These are phyloP conservation scores for Corniculantispora saksenae DNA, from an alignment of 2,329 filamentous ascomycete species.

Conservation along the genomic window DNA sequence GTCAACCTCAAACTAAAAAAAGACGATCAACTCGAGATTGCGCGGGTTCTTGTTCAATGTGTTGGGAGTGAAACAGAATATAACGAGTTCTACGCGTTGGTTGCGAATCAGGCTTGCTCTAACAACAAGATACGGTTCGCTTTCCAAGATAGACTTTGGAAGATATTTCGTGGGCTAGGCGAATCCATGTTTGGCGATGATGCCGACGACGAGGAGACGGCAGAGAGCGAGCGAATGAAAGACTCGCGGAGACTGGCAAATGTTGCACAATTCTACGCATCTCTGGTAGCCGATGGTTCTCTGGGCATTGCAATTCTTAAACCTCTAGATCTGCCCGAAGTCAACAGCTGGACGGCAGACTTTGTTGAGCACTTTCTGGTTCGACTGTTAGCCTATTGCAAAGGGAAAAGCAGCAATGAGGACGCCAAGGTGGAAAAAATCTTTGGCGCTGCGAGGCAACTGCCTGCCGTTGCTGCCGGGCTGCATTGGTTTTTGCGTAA, in stretches of 20 bases:
- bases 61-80: slow-evolving; percentile 79
- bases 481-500: slow-evolving; percentile 80
- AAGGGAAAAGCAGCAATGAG: slow-evolving; percentile 47
- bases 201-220: slow-evolving; percentile 57
- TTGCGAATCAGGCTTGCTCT: slow-evolving; percentile 75
- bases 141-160: slow-evolving; percentile 86
- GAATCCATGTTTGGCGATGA: slow-evolving; percentile 71
- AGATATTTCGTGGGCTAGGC: slow-evolving; percentile 81
- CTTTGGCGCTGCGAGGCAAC: slow-evolving; percentile 64
- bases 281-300: slow-evolving; percentile 48
- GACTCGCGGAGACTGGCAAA: slow-evolving; percentile 55
- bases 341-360: slow-evolving; percentile 73
- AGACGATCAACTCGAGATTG: slow-evolving; percentile 82
- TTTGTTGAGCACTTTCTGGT: slow-evolving; percentile 83
- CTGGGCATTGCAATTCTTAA: slow-evolving; percentile 56
- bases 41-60: slow-evolving; percentile 84
- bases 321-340: slow-evolving; percentile 74
- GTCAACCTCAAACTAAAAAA: slow-evolving; percentile 83
- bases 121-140: slow-evolving; percentile 77
- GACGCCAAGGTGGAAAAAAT: slow-evolving; percentile 63
- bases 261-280: slow-evolving; percentile 56
- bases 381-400: slow-evolving; percentile 68
- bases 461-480: slow-evolving; percentile 69
- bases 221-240: slow-evolving; percentile 45
- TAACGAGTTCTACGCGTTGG: slow-evolving; percentile 90